Conservation (phyloP, 768 basidiomycete genomes). For the Artomyces pyxidatus region DNA sequence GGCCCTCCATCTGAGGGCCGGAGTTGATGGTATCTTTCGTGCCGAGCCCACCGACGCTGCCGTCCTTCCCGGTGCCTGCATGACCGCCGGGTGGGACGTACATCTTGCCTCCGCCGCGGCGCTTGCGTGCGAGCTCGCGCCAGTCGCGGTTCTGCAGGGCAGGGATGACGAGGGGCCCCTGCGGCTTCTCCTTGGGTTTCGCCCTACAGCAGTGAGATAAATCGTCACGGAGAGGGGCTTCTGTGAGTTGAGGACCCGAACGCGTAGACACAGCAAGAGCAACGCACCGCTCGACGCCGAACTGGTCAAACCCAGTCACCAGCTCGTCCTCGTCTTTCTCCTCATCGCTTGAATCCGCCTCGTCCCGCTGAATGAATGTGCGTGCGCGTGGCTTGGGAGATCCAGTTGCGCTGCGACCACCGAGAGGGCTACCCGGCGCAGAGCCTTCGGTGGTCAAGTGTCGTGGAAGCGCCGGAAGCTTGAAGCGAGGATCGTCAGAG, state of each 20-base stretch:
- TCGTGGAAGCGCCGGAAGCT: slow-evolving; percentile 51
- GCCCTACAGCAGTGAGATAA: slow-evolving; percentile 29
- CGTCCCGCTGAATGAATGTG: slow-evolving; percentile 24
- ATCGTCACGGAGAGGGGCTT: slow-evolving; percentile 28
- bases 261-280: background rate
- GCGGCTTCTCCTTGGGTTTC: slow-evolving; percentile 36
- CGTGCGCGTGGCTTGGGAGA: slow-evolving; percentile 33
- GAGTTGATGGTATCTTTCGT: slow-evolving; percentile 70
- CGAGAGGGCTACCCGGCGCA: slow-evolving; percentile 48
- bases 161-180: slow-evolving; percentile 77
- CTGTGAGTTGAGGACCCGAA: slow-evolving; percentile 68
- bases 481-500: slow-evolving; percentile 47
- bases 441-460: slow-evolving; percentile 35
- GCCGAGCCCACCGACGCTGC: slow-evolving; percentile 71
- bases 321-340: slow-evolving; percentile 54
- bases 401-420: slow-evolving; percentile 36
- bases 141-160: slow-evolving; percentile 85
- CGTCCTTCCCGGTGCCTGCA: slow-evolving; percentile 52
- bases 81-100: slow-evolving; percentile 61
- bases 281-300: slow-evolving; percentile 84
- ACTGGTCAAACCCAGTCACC: slow-evolving; percentile 62
- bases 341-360: slow-evolving; percentile 53
- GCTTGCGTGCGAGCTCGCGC: slow-evolving; percentile 68
- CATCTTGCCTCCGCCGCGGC: slow-evolving; percentile 31
- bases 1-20: slow-evolving; percentile 60